These are phyloP conservation scores for Ascomycota sp. DNA, from an alignment of 2,329 filamentous ascomycete genomes.

Conservation along the genomic window DNA sequence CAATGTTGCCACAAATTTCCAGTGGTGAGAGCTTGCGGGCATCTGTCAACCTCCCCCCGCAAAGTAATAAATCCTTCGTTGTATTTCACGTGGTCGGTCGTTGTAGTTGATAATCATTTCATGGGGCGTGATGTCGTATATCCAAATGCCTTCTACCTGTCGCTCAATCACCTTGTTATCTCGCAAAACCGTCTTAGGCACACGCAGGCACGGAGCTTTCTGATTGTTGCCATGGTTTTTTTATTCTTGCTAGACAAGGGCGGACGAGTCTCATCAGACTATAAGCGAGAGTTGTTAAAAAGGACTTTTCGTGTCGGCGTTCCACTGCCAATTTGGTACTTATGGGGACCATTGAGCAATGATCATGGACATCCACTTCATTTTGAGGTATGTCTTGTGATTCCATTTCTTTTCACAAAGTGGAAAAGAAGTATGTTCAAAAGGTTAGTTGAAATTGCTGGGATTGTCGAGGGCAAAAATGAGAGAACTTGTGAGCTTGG, in stretches of 20 bases:
- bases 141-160: constrained; percentile 8
- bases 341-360: too few relatives aligned
- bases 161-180: background rate
- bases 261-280: background rate
- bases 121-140: constrained; percentile 6
- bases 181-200: background rate
- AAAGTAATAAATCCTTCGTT: constrained; percentile 28
- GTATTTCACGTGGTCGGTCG: background rate
- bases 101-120: background rate
- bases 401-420: too few relatives aligned
- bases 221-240: background rate
- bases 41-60: constrained; percentile 34
- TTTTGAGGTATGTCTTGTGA: too few relatives aligned
- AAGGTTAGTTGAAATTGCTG: too few relatives aligned
- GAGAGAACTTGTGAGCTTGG: too few relatives aligned
- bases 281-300: background rate
- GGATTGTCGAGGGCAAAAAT: too few relatives aligned
- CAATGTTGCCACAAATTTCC: constrained; percentile 26
- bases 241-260: background rate
- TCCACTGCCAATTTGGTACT: background rate
- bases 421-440: too few relatives aligned
- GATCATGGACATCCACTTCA: too few relatives aligned
- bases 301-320: background rate
- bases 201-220: background rate
- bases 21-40: constrained; percentile 28